These are phyloP conservation scores for Pseudogymnoascus sp. DNA, from an alignment of 2,329 filamentous ascomycete genomes.

Conservation along the genomic window DNA sequence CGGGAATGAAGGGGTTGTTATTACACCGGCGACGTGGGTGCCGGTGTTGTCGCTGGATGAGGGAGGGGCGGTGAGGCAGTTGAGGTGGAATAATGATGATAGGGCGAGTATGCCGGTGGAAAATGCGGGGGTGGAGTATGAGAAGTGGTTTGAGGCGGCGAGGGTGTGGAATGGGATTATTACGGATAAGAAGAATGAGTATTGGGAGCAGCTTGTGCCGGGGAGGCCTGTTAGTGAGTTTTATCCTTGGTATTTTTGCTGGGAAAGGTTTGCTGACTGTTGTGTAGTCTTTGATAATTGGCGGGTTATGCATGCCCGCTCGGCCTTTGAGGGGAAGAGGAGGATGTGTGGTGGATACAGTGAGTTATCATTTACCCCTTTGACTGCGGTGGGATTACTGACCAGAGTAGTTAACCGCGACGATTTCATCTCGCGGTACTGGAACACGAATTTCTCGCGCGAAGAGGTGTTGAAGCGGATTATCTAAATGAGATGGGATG, in stretches of 20 bases:
- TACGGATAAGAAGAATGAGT: slow-evolving; percentile 57
- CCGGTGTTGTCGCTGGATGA: slow-evolving; percentile 63
- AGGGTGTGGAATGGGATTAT: slow-evolving; percentile 66
- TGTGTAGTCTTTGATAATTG: slow-evolving; percentile 85
- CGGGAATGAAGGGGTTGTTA: slow-evolving; percentile 76
- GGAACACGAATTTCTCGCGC: slow-evolving; percentile 56
- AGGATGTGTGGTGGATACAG: slow-evolving; percentile 89
- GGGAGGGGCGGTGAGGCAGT: slow-evolving; percentile 45
- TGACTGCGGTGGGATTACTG: slow-evolving; percentile 13
- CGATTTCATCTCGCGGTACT: slow-evolving; percentile 71
- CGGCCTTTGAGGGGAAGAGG: slow-evolving; percentile 73
- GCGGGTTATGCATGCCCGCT: slow-evolving; percentile 83
- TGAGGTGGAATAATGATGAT: slow-evolving; percentile 94
- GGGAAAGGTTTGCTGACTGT: background rate
- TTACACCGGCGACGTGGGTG: slow-evolving; percentile 62
- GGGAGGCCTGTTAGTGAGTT: slow-evolving; percentile 67
- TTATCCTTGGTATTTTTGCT: background rate
- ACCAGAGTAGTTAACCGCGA: slow-evolving; percentile 60
- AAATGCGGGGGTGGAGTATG: slow-evolving; percentile 5
- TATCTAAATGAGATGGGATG: slow-evolving; percentile 14
- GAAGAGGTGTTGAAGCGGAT: slow-evolving; percentile 24
- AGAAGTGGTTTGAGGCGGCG: slow-evolving; percentile 73
- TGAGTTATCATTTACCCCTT: slow-evolving; percentile 39
- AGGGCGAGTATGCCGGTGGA: slow-evolving; percentile 53
- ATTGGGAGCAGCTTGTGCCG: slow-evolving; percentile 73